A percentile compares a stretch with the other conserved stretches of the same genome.
Conservation (phyloP, 2,329 filamentous ascomycete species). For the Fusarium tjaetaba region DNA sequence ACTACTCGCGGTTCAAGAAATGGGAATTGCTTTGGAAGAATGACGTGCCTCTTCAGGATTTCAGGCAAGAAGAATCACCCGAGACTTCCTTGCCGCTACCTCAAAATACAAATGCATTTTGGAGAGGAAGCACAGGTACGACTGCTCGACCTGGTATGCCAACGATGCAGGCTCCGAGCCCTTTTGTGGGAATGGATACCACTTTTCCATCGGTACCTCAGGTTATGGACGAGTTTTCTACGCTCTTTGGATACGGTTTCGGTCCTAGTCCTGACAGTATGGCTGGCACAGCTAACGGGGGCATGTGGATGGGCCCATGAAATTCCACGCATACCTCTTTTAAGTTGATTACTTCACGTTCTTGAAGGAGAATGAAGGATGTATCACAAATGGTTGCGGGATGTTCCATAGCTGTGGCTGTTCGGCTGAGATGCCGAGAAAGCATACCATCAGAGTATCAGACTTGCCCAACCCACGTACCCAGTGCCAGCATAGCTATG, state of each 20-base stretch:
- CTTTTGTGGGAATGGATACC: conserved; percentile 51
- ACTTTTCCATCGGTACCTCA: conserved; percentile 53
- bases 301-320: conserved; percentile 46
- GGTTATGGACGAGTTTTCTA: conserved; percentile 51
- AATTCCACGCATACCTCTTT: background rate
- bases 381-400: background rate
- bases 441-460: background rate
- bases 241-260: conserved; percentile 46
- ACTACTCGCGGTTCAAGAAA: conserved; percentile 61
- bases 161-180: conserved; percentile 45
- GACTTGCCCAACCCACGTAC: background rate
- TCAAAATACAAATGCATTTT: conserved; percentile 38
- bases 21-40: conserved; percentile 62
- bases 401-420: background rate
- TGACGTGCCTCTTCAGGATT: conserved; percentile 43
- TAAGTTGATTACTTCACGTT: background rate
- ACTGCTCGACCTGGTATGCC: conserved; percentile 39
- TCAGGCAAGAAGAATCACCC: conserved; percentile 38
- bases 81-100: conserved; percentile 38
- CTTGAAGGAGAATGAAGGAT: conserved; percentile 11
- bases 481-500: background rate
- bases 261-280: conserved; percentile 46
- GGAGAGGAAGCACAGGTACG: conserved; percentile 33
- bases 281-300: conserved; percentile 37
- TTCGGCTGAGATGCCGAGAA: conserved; percentile 1